A percentile compares a stretch with the other conserved stretches of the same genome.
Conservation (phyloP, 345 rosid genomes). For the Aethionema arabicum region DNA sequence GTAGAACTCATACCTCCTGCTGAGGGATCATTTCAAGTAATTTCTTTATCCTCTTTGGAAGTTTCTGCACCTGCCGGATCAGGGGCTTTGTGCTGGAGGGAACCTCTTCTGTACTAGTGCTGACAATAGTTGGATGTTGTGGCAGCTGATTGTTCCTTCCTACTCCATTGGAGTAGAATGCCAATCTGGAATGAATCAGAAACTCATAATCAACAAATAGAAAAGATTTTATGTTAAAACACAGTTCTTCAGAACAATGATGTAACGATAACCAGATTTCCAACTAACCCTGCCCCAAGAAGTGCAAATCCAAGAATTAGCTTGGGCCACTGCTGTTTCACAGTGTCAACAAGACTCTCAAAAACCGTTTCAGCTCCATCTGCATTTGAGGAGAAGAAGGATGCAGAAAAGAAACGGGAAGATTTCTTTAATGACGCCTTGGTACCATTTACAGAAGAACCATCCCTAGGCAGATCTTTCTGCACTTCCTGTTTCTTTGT, state of each 20-base stretch:
- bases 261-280: slow-evolving; percentile 23
- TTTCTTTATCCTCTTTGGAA: slow-evolving; percentile 66
- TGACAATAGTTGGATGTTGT: slow-evolving; percentile 64
- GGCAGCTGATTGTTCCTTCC: slow-evolving; percentile 62
- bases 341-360: slow-evolving; percentile 62
- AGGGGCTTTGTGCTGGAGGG: slow-evolving; percentile 72
- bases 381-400: slow-evolving; percentile 82
- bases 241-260: not conserved
- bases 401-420: slow-evolving; percentile 95
- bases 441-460: slow-evolving; percentile 56
- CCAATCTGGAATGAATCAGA: slow-evolving; percentile 51
- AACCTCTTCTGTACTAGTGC: slow-evolving; percentile 73
- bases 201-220: slow-evolving; percentile 16
- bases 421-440: slow-evolving; percentile 82
- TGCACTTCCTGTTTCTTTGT: slow-evolving; percentile 68
- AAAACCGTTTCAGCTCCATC: slow-evolving; percentile 75
- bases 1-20: slow-evolving; percentile 61
- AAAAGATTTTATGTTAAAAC: not conserved
- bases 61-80: slow-evolving; percentile 56
- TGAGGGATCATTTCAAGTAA: slow-evolving; percentile 78
- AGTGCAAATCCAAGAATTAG: slow-evolving; percentile 69
- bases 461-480: slow-evolving; percentile 68
- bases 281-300: slow-evolving; percentile 81
- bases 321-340: slow-evolving; percentile 76
- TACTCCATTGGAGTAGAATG: slow-evolving; percentile 64